Percentiles rank a stretch among this genome's conserved stretches.
Conservation (phyloP, 2,329 filamentous ascomycete species). For the Talaromyces albobiverticillius region DNA sequence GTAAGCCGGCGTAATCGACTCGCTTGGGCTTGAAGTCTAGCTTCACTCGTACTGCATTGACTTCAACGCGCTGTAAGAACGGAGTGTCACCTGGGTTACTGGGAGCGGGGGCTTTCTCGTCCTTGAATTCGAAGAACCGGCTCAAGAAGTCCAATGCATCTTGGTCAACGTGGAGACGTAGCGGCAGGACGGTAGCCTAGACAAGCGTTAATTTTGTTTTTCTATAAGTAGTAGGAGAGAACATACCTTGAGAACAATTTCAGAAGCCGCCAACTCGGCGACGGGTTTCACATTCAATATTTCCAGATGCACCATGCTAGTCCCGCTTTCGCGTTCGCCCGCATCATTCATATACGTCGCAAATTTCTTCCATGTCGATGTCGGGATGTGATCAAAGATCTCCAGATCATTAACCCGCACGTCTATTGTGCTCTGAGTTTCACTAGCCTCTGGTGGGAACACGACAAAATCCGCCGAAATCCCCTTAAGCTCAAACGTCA, state of each 20-base stretch:
- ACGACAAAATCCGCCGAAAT: conserved; percentile 78
- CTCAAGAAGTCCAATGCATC: conserved; percentile 96
- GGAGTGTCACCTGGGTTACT: conserved; percentile 68
- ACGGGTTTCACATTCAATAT: conserved; percentile 85
- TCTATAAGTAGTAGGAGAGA: background rate
- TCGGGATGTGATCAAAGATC: conserved; percentile 89
- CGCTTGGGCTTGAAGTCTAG: conserved; percentile 97
- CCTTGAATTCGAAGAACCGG: conserved; percentile 96
- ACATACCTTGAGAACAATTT: conserved; percentile 73
- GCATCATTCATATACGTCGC: conserved; percentile 87
- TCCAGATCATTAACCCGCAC: conserved; percentile 79
- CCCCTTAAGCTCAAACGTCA: conserved; percentile 87
- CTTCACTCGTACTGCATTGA: conserved; percentile 78
- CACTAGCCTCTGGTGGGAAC: conserved; percentile 71
- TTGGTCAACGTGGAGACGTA: conserved; percentile 93
- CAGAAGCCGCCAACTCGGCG: conserved; percentile 77
- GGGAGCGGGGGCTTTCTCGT: conserved; percentile 58
- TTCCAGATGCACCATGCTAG: conserved; percentile 87
- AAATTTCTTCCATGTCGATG: conserved; percentile 98
- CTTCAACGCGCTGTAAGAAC: conserved; percentile 85
- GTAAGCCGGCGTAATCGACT: conserved; percentile 90
- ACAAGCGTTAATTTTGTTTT: conserved; percentile 15
- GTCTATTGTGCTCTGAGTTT: conserved; percentile 85
- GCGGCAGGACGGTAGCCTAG: conserved; percentile 69
- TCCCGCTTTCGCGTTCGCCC: conserved; percentile 79